Evolutionary conservation across 805 yeast species (phyloP).

Genomic region (Dipodascus geniculatus): DNA sequence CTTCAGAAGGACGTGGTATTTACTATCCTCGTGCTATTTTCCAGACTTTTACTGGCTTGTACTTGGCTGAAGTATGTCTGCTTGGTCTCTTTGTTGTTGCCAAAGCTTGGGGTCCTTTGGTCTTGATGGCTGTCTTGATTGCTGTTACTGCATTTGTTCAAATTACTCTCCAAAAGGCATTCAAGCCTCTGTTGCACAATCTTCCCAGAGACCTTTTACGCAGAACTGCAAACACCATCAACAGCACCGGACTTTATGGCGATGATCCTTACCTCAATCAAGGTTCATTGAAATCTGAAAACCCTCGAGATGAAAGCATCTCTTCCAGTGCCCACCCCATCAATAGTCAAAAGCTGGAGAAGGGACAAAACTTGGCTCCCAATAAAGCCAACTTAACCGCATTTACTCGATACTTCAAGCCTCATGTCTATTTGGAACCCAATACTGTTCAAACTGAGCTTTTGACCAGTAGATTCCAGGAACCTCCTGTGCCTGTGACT

Average conservation of each 20-base stretch:
- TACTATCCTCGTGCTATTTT: constrained; percentile 81
- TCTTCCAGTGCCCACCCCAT: not conserved
- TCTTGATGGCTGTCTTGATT: constrained; percentile 55
- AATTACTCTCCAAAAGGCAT: constrained; percentile 49
- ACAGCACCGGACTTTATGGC: constrained; percentile 1
- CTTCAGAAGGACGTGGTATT: constrained; percentile 65
- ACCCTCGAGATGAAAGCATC: not conserved
- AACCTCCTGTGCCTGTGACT: constrained; percentile 18
- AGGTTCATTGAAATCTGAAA: not conserved
- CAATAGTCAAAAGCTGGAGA: constrained; percentile 9
- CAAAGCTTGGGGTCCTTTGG: constrained; percentile 92
- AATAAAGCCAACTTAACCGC: constrained; percentile 13
- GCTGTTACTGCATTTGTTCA: constrained; percentile 62
- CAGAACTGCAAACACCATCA: not conserved
- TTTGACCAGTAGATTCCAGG: constrained; percentile 22
- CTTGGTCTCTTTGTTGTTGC: constrained; percentile 82
- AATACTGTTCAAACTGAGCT: constrained; percentile 17
- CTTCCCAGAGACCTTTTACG: constrained; percentile 27
- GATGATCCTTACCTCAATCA: constrained; percentile 1
- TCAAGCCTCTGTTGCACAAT: constrained; percentile 40
- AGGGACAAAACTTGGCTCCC: constrained; percentile 4
- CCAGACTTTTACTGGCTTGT: constrained; percentile 81
- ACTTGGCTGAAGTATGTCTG: constrained; percentile 76
- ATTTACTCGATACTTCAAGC: constrained; percentile 42
- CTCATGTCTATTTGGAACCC: constrained; percentile 40